Evolutionary conservation across 768 basidiomycete species (phyloP).

Genomic region (Ramaria sp.): DNA sequence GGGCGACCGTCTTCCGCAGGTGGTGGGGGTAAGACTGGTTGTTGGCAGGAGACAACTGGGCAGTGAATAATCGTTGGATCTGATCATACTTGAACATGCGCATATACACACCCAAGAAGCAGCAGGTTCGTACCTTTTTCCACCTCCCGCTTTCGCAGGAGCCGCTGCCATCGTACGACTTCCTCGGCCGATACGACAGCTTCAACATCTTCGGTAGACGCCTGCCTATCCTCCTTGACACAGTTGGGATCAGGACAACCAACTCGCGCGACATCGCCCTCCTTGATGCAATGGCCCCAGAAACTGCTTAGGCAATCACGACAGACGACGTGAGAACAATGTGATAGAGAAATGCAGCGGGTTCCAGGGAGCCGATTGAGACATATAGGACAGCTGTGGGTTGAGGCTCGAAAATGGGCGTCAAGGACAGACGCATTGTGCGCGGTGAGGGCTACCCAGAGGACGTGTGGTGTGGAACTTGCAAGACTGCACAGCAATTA

Average conservation of each 20-base stretch:
- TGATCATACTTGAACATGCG: constrained; percentile 16
- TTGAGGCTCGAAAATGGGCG: constrained; percentile 48
- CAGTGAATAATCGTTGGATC: constrained; percentile 77
- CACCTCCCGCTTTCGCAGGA: constrained; percentile 57
- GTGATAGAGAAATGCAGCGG: constrained; percentile 51
- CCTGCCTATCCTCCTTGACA: constrained; percentile 51
- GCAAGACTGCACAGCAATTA: constrained; percentile 29
- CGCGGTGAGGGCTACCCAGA: constrained; percentile 37
- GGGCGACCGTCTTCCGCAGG: constrained; percentile 36
- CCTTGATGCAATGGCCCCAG: constrained; percentile 72
- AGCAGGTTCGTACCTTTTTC: constrained; percentile 49
- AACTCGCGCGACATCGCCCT: constrained; percentile 68
- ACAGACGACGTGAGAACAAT: constrained; percentile 77
- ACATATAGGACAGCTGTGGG: constrained; percentile 68
- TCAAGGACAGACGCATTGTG: constrained; percentile 39
- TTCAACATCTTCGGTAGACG: constrained; percentile 61
- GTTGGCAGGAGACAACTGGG: constrained; percentile 72
- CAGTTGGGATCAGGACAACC: constrained; percentile 76
- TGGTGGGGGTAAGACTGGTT: constrained; percentile 54
- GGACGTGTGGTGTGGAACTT: constrained; percentile 45
- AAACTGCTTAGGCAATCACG: constrained; percentile 69
- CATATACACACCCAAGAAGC: neutral
- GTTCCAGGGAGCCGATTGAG: constrained; percentile 63
- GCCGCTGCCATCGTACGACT: constrained; percentile 65
- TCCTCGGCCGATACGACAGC: constrained; percentile 57